Evolutionary conservation across 2,329 filamentous ascomycete genomes (phyloP).

Genomic region (Coniochaeta sp.): DNA sequence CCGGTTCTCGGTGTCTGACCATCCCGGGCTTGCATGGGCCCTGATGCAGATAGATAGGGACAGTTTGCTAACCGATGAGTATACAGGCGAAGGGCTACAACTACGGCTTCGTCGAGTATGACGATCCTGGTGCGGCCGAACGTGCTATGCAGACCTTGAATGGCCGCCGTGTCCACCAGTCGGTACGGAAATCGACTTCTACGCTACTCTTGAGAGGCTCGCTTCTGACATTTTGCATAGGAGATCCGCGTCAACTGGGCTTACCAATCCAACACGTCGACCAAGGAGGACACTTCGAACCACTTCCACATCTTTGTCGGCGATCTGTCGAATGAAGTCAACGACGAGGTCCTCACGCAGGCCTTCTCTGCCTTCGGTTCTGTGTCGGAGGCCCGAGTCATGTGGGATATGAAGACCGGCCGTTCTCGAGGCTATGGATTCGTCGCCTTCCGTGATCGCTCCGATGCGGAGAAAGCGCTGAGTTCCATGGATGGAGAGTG

Average conservation of each 20-base stretch:
- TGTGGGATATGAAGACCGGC: constrained; percentile 99
- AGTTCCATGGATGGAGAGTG: constrained; percentile 99
- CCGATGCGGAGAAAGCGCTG: constrained; percentile 90
- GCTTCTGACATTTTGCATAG: constrained; percentile 21
- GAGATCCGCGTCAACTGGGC: constrained; percentile 99
- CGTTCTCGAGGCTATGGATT: constrained; percentile 96
- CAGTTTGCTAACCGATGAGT: constrained; percentile 17
- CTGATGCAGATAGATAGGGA: background rate
- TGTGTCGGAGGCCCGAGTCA: constrained; percentile 95
- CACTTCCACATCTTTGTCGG: constrained; percentile 99
- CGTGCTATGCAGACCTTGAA: constrained; percentile 96
- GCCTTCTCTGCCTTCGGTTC: constrained; percentile 94
- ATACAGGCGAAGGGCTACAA: constrained; percentile 89
- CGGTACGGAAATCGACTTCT: constrained; percentile 47
- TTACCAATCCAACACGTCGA: constrained; percentile 89
- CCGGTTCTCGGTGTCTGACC: background rate
- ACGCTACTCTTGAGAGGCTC: background rate
- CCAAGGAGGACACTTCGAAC: constrained; percentile 95
- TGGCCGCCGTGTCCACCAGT: constrained; percentile 89
- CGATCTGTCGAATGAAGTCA: constrained; percentile 96
- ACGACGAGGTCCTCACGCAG: constrained; percentile 87
- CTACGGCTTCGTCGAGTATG: constrained; percentile 98
- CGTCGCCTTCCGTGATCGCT: constrained; percentile 89
- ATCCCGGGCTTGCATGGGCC: background rate
- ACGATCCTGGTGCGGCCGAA: constrained; percentile 93